Percentiles rank a stretch among this genome's conserved stretches.
Conservation (phyloP, 805 yeast species). For the Candida mattraensis region DNA sequence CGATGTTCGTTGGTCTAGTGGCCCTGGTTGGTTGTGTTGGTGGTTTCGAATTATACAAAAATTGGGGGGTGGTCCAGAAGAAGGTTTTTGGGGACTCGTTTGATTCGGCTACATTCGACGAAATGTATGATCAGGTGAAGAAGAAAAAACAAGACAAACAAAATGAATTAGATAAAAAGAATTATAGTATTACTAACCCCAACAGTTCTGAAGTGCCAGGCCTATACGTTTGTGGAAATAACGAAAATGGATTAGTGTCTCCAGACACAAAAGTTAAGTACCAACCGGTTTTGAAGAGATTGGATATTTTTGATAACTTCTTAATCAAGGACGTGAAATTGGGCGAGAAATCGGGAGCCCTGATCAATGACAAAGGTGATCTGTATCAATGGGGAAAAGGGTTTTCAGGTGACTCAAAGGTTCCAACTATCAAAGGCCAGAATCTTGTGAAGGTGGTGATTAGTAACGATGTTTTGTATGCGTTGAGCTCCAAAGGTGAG, state of each 20-base stretch:
- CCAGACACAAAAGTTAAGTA: slow-evolving; percentile 27
- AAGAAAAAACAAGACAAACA: slow-evolving; percentile 21
- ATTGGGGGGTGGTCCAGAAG: slow-evolving; percentile 42
- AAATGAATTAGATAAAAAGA: slow-evolving; percentile 18
- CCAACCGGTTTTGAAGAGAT: slow-evolving; percentile 56
- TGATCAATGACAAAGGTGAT: slow-evolving; percentile 68
- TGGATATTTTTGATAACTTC: slow-evolving; percentile 63
- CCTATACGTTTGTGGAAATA: slow-evolving; percentile 64
- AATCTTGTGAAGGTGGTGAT: slow-evolving; percentile 43
- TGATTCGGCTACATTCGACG: slow-evolving; percentile 38
- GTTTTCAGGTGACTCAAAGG: slow-evolving; percentile 25
- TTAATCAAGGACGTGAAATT: slow-evolving; percentile 56
- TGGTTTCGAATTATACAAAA: slow-evolving; percentile 39
- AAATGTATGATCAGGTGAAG: slow-evolving; percentile 35
- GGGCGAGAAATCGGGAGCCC: slow-evolving; percentile 48
- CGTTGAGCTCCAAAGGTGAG: slow-evolving; percentile 48
- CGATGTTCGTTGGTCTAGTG: slow-evolving; percentile 42
- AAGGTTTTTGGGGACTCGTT: slow-evolving; percentile 33
- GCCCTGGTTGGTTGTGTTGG: slow-evolving; percentile 41
- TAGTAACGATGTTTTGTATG: slow-evolving; percentile 57
- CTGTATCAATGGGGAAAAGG: slow-evolving; percentile 70
- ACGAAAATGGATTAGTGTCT: slow-evolving; percentile 38
- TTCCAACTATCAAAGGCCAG: slow-evolving; percentile 46
- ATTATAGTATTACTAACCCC: slow-evolving; percentile 32
- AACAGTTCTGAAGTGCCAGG: slow-evolving; percentile 50